Evolutionary conservation across 495 filamentous ascomycete genomes (phyloP).

Genomic region (Hypoxylon subgilvum): DNA sequence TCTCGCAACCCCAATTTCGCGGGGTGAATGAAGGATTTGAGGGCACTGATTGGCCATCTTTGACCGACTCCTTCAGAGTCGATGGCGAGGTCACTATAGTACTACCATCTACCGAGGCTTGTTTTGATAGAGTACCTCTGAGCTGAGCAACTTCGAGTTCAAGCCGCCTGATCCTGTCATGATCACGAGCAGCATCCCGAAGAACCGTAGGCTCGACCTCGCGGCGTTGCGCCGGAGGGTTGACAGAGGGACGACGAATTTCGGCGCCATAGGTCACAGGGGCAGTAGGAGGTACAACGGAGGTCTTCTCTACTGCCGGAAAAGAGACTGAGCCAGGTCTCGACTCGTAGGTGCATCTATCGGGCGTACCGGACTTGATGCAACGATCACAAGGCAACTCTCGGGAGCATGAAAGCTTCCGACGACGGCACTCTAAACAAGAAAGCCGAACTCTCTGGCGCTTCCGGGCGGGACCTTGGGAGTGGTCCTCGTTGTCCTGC

Average conservation of each 20-base stretch:
- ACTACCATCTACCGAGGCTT: conserved; percentile 45
- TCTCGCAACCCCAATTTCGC: conserved; percentile 33
- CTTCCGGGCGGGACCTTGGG: conserved; percentile 50
- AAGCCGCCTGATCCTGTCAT: conserved; percentile 55
- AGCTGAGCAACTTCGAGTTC: conserved; percentile 58
- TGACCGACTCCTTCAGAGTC: conserved; percentile 39
- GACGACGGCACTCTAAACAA: conserved; percentile 57
- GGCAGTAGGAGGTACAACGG: conserved; percentile 5
- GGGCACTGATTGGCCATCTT: conserved; percentile 28
- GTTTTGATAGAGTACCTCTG: conserved; percentile 48
- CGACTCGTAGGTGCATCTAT: conserved; percentile 57
- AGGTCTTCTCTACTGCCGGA: conserved; percentile 15
- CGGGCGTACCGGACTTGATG: conserved; percentile 57
- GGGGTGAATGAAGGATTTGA: conserved; percentile 34
- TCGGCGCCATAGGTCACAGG: conserved; percentile 26
- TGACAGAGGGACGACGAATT: conserved; percentile 21
- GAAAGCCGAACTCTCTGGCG: conserved; percentile 56
- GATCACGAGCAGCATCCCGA: conserved; percentile 43
- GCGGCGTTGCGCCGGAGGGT: conserved; percentile 37
- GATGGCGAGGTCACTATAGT: conserved; percentile 42
- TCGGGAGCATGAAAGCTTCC: conserved; percentile 59
- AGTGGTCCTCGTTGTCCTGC: conserved; percentile 32
- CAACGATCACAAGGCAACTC: conserved; percentile 59
- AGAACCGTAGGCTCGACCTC: conserved; percentile 16
- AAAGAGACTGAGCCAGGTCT: conserved; percentile 42